These are phyloP conservation scores for Xeromyces bisporus DNA, from an alignment of 495 filamentous ascomycete genomes.

Conservation along the genomic window DNA sequence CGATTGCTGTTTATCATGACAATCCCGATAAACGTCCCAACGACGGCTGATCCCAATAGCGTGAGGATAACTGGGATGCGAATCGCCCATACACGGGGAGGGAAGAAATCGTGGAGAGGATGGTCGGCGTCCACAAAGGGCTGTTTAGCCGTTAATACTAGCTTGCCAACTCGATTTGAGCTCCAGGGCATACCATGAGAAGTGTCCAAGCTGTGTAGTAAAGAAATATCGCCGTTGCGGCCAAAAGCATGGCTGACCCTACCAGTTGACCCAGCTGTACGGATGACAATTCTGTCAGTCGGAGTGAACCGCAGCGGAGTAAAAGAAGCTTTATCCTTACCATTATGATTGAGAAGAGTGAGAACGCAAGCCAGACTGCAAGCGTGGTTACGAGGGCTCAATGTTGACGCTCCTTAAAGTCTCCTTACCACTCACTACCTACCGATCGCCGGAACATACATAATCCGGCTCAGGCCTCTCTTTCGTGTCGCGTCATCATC, in stretches of 20 bases:
- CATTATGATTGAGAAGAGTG: no score
- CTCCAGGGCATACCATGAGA: constrained; percentile 54
- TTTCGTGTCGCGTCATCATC: no score
- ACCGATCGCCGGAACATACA: no score
- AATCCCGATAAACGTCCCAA: constrained; percentile 87
- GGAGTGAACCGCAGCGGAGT: no score
- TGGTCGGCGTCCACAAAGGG: constrained; percentile 94
- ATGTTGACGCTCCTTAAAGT: no score
- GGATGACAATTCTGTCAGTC: no score
- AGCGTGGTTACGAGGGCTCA: no score
- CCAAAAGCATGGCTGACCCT: constrained; percentile 93
- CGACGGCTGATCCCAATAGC: constrained; percentile 79
- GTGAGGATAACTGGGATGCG: constrained; percentile 95
- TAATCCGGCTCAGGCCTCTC: no score
- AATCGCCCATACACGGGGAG: constrained; percentile 95
- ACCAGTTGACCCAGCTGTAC: constrained; percentile 83
- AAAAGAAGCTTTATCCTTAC: no score
- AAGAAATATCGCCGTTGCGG: constrained; percentile 85
- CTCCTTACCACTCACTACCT: no score
- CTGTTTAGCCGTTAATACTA: constrained; percentile 25
- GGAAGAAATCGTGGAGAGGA: constrained; percentile 87
- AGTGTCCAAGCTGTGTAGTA: constrained; percentile 99
- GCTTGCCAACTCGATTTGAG: not conserved
- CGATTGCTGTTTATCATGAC: constrained; percentile 98
- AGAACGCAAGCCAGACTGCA: no score